These are phyloP conservation scores for Daldinia childiae DNA, from an alignment of 495 filamentous ascomycete genomes.

Conservation along the genomic window DNA sequence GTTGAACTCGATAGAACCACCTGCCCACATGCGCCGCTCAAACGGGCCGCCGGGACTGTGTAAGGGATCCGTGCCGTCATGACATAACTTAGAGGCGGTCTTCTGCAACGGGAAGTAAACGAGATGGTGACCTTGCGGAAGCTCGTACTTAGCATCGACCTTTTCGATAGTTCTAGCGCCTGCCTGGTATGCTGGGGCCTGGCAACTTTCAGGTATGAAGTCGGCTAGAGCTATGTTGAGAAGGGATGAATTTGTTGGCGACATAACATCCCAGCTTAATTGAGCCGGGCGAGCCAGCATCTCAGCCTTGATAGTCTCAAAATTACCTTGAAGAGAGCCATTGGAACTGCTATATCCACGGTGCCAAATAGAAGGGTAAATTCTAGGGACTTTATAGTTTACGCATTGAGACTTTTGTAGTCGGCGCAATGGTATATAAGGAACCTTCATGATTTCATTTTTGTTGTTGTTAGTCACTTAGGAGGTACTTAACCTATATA, in stretches of 20 bases:
- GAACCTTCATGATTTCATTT: conserved; percentile 17
- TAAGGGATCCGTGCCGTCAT: conserved; percentile 76
- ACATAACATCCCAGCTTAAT: conserved; percentile 69
- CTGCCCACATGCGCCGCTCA: conserved; percentile 81
- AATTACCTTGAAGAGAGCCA: conserved; percentile 1
- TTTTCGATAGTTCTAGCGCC: neutral
- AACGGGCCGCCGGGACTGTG: conserved; percentile 74
- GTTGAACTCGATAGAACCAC: conserved; percentile 62
- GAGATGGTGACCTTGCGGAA: conserved; percentile 76
- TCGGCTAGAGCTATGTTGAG: conserved; percentile 70
- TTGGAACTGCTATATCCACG: conserved; percentile 26
- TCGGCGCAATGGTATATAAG: conserved; percentile 8
- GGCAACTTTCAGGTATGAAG: conserved; percentile 56
- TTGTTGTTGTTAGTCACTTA: neutral
- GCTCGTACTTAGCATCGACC: neutral
- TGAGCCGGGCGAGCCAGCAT: conserved; percentile 61
- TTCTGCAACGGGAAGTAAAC: conserved; percentile 75
- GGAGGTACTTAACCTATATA: too few relatives aligned
- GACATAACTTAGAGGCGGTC: conserved; percentile 62
- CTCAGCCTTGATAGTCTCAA: conserved; percentile 34
- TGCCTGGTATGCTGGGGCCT: conserved; percentile 2
- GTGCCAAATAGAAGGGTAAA: neutral
- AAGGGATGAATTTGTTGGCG: conserved; percentile 70
- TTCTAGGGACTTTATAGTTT: neutral
- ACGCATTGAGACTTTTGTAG: conserved; percentile 6